Base-by-base conservation (phyloP, 768 basidiomycete species). In the Lactarius tabidus region DNA sequence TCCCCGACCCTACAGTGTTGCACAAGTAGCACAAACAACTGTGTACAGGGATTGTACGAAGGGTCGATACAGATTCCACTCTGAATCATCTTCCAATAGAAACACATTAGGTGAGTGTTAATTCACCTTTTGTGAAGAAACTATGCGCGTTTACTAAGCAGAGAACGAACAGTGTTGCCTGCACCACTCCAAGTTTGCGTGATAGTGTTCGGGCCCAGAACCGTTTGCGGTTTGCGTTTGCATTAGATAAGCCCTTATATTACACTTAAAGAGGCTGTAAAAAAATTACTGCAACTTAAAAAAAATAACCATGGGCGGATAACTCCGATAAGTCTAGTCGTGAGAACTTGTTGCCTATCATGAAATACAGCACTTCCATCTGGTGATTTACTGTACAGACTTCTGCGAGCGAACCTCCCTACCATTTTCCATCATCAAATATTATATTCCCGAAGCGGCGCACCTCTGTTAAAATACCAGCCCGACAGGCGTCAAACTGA, bases 1-100 rank as follows among this genome's bases (percentile, higher is more conserved):
- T 83, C 73, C 67, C 82, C 83, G 78, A 89, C 87, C 89, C 88
- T 77, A 75, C 79, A 67, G 43, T 56, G 41, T 57, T 31, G 57
- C 38, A 41, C 53, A 28, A 8, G 36, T 55, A 59, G 69, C 51
- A 67, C 63, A 60, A 67, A 57, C 41, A 43, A 55, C 29, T 58
- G 55, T 71, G 60, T 33, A 28, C 55, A 52, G 45, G 23, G 23
- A 64, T 63, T 69, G 66, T 60, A 59, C 71, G 74, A 69, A 77
- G 81, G 89, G 84, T 92, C 81, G 79, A 84, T 89, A 75, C 77
- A 88, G 91, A 79, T 86, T 91, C 91, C 91, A 93, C 91, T 93
- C 91, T 90, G 87, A 89, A 84, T 93, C 90, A 93, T 93, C 91
- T 75, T 74, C 36, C 70, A 69, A 58, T 31, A 53, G 31, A 48